Conservation (phyloP, 768 basidiomycete genomes). For the Xanthoconium stramineum region DNA sequence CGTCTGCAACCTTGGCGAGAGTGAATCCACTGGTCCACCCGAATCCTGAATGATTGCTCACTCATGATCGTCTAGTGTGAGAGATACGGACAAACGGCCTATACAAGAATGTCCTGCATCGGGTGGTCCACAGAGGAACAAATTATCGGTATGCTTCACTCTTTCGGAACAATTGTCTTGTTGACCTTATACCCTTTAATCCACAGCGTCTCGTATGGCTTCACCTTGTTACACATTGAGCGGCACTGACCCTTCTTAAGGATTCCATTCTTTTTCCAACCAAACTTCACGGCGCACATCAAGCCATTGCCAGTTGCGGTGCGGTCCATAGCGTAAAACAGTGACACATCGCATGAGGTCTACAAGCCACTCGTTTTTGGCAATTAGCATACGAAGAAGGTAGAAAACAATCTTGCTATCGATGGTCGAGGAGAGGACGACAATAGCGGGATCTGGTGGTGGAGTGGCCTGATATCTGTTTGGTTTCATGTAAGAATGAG, state of each 20-base stretch:
- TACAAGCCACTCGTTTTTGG: slow-evolving; percentile 66
- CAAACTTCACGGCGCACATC: slow-evolving; percentile 73
- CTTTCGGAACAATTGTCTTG: background rate
- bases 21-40: slow-evolving; percentile 40
- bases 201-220: slow-evolving; percentile 66
- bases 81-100: slow-evolving; percentile 87
- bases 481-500: background rate
- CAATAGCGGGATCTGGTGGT: background rate
- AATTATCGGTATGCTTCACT: slow-evolving; percentile 52
- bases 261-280: slow-evolving; percentile 93
- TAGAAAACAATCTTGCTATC: slow-evolving; percentile 64
- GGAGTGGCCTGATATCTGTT: background rate
- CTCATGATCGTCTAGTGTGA: slow-evolving; percentile 70
- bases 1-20: slow-evolving; percentile 92
- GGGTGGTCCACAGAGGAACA: slow-evolving; percentile 72
- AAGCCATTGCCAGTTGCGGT: slow-evolving; percentile 61
- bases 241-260: slow-evolving; percentile 35
- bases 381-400: slow-evolving; percentile 71
- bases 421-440: slow-evolving; percentile 37
- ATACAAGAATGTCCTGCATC: slow-evolving; percentile 86
- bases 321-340: slow-evolving; percentile 35
- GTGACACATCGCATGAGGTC: slow-evolving; percentile 24
- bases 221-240: background rate
- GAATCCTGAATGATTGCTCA: background rate
- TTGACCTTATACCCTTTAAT: slow-evolving; percentile 6